A percentile compares a stretch with the other conserved stretches of the same genome.
phyloP scores from a whole-genome alignment of 1,284 basidiomycete genomes.

The Leccinum ponderosum region DNA sequence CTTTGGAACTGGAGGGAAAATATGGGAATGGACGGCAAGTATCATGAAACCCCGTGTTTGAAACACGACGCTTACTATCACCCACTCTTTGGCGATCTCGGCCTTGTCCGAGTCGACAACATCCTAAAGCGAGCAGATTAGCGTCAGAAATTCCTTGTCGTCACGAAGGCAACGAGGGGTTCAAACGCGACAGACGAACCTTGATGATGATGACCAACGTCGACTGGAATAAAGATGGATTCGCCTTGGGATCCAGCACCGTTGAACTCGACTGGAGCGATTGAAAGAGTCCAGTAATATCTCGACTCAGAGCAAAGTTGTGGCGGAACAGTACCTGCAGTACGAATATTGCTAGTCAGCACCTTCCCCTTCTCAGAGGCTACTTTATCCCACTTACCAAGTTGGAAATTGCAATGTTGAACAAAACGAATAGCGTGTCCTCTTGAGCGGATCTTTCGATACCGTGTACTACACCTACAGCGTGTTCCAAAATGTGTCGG shows the following conservation, averaged over 20 bases:
- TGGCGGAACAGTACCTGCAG: constrained; percentile 60
- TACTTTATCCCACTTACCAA: constrained; percentile 25
- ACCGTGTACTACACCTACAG: constrained; percentile 53
- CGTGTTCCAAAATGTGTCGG: background rate
- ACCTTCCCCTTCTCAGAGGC: background rate
- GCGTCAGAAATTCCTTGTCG: background rate
- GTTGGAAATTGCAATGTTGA: constrained; percentile 67
- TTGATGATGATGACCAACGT: constrained; percentile 65
- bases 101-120: constrained; percentile 56
- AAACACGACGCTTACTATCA: background rate
- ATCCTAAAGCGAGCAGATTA: constrained; percentile 39
- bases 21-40: constrained; percentile 26
- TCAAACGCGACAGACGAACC: constrained; percentile 28
- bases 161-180: background rate
- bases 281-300: constrained; percentile 60
- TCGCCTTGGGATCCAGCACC: constrained; percentile 56
- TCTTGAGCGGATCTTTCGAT: constrained; percentile 65
- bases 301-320: constrained; percentile 60
- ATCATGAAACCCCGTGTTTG: background rate
- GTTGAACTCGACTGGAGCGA: constrained; percentile 65
- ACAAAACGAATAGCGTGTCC: constrained; percentile 60
- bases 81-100: constrained; percentile 59
- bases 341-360: background rate
- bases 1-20: constrained; percentile 55
- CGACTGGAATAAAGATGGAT: constrained; percentile 59